These are phyloP conservation scores for Zoysia japonica DNA, from an alignment of 176 grass and related monocot genomes.

Conservation along the genomic window DNA sequence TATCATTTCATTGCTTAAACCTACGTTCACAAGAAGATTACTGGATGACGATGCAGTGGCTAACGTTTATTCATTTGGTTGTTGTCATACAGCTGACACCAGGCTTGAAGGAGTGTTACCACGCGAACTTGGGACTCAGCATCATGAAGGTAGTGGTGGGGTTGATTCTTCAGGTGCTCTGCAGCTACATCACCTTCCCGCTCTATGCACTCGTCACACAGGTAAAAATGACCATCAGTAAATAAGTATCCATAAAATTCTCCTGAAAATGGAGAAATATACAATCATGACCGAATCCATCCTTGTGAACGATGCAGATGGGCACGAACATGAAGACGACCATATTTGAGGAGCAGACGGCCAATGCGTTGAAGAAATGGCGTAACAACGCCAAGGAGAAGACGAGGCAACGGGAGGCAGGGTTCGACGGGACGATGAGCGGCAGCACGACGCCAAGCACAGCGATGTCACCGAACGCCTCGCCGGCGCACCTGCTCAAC, in stretches of 20 bases:
- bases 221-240: constrained; percentile 31
- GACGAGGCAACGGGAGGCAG: constrained; percentile 42
- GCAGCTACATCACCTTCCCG: constrained; percentile 95
- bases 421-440: constrained; percentile 11
- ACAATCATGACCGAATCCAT: not conserved
- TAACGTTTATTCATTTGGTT: not conserved
- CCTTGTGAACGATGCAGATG: constrained; percentile 56
- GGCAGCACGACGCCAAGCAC: constrained; percentile 41
- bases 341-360: constrained; percentile 90
- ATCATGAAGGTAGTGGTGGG: constrained; percentile 58
- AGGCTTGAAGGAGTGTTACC: constrained; percentile 55
- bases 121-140: constrained; percentile 37
- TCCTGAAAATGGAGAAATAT: not conserved
- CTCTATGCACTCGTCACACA: constrained; percentile 93
- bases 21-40: not conserved
- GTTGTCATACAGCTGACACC: constrained; percentile 47
- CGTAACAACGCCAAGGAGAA: constrained; percentile 55
- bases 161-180: constrained; percentile 64
- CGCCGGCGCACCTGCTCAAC: constrained; percentile 58
- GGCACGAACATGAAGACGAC: constrained; percentile 89
- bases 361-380: constrained; percentile 75
- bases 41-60: not conserved
- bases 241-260: not conserved
- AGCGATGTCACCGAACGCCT: constrained; percentile 35
- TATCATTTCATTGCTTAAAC: not conserved